Base-by-base conservation (phyloP, 2,329 filamentous ascomycete genomes). In the Phaeosphaeria sp. region DNA sequence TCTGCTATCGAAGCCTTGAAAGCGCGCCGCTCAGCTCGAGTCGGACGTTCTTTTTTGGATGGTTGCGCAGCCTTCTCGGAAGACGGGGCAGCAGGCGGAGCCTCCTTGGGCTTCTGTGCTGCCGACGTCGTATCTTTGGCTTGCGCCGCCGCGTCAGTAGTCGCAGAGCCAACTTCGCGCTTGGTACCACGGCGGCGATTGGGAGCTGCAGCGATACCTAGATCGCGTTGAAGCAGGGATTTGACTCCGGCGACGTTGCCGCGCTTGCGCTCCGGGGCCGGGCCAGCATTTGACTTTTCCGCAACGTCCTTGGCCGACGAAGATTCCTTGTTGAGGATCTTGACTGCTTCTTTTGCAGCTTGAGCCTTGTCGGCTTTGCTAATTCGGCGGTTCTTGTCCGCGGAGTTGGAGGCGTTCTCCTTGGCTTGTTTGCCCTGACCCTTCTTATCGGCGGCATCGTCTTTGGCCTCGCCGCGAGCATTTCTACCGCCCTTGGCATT, bases 211-310 rank as follows among this genome's bases (percentile, higher is more conserved):
- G 79, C 79, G 15, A 89, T 78, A 13, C 87, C 87, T 21, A 89
- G 76, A 70, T 89, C 87, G 55, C 86, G 84, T 64, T 88, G 85
- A 2, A 89, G 77, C 71, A 89, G 88, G 49, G 84, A 84, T 44
- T 84, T 83, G 3, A 83, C 84, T 30, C 80, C 81, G 66, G 80
- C 80, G 30, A 80, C 79, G 63, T 80, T 85, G 23, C 82, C 84
- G 52, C 85, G 81, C 67, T 83, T 85, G 63, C 80, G 78, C 63
- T 84, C 84, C 6, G 80, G 65, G 2, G 77, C 70, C 27, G 79
- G 69, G 42, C 70, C 71, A 56, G 79, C 77, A 42, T 77, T 68
- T 18, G 77, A 65, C 58, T 74, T 82, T 70, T 74, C 74, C 22
- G 64, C 59, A 17, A 50, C 56, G n/a, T 72, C 66, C 52, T 74